A percentile compares a stretch with the other conserved stretches of the same genome.
Evolutionary conservation across 768 basidiomycete genomes (phyloP).

Genomic region (Candolleomyces efflorescens): DNA sequence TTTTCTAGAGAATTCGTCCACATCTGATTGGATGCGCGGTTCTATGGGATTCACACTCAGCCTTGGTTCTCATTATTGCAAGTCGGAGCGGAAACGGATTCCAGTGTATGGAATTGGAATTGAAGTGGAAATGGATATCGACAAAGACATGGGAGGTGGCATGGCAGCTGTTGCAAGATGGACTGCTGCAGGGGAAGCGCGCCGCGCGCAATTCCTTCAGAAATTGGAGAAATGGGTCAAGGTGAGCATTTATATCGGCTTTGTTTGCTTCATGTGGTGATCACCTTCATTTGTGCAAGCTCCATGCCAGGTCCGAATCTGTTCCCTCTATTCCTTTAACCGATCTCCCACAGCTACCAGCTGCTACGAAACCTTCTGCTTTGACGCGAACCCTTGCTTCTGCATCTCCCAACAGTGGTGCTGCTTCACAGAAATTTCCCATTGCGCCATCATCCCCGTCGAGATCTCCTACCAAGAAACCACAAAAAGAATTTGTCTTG

Average conservation of each 20-base stretch:
- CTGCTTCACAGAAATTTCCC: slow-evolving; percentile 39
- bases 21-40: slow-evolving; percentile 71
- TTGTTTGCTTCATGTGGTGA: neutral
- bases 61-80: slow-evolving; percentile 70
- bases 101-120: slow-evolving; percentile 85
- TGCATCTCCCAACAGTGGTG: slow-evolving; percentile 61
- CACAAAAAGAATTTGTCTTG: slow-evolving; percentile 34
- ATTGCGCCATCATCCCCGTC: slow-evolving; percentile 38
- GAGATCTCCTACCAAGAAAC: slow-evolving; percentile 36
- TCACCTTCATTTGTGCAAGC: slow-evolving; percentile 31
- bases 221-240: slow-evolving; percentile 66
- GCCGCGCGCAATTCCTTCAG: slow-evolving; percentile 50
- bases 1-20: slow-evolving; percentile 46
- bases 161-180: slow-evolving; percentile 89
- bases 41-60: slow-evolving; percentile 76
- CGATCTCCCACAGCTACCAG: slow-evolving; percentile 56
- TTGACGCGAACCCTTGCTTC: slow-evolving; percentile 71
- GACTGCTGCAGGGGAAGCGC: slow-evolving; percentile 65
- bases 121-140: slow-evolving; percentile 81
- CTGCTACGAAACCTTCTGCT: slow-evolving; percentile 53
- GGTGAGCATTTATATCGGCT: slow-evolving; percentile 32
- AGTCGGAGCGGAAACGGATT: slow-evolving; percentile 57
- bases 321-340: slow-evolving; percentile 62
- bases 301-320: slow-evolving; percentile 38
- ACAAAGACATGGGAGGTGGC: slow-evolving; percentile 75